Conservation (phyloP, 176 grass and related monocot species). For the Rhynchospora tenuis region DNA sequence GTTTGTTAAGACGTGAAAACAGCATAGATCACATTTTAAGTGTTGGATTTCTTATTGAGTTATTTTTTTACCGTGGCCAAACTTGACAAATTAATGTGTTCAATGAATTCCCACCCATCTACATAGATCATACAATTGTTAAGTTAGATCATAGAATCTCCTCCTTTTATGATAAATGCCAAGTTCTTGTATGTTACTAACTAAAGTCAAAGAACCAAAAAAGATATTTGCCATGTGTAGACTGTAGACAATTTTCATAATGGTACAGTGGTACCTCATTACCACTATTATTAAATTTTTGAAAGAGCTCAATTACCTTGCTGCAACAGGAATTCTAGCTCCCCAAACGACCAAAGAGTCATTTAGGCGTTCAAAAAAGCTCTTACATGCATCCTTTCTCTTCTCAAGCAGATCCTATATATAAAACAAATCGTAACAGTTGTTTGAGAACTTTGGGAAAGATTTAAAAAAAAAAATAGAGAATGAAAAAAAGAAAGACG, state of each 20-base stretch:
- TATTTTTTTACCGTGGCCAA: too few species aligned
- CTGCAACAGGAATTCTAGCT: constrained; percentile 74
- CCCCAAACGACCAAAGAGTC: constrained; percentile 77
- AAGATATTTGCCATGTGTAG: not conserved
- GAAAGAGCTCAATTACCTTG: constrained; percentile 43
- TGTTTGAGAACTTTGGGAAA: not conserved
- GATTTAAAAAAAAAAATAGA: constrained; percentile 1
- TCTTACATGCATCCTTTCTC: constrained; percentile 64
- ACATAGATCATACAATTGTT: not conserved
- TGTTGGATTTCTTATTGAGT: too few species aligned
- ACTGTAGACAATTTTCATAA: not conserved
- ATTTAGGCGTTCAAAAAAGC: constrained; percentile 61
- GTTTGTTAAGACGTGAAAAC: too few species aligned
- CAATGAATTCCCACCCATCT: too few species aligned
- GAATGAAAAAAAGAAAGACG: not conserved
- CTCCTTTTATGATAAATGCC: not conserved
- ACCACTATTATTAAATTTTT: constrained; percentile 2
- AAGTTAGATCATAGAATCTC: not conserved
- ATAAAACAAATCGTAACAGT: constrained; percentile 7
- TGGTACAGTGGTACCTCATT: not conserved
- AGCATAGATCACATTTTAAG: too few species aligned
- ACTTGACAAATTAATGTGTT: too few species aligned
- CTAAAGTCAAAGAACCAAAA: not conserved
- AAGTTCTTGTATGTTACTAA: not conserved
- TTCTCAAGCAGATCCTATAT: constrained; percentile 66